Evolutionary conservation across 192 early-diverging fungal genomes (phyloP), one percentile per base, ranked within the genome.

Genomic region (Coemansia pectinata): DNA sequence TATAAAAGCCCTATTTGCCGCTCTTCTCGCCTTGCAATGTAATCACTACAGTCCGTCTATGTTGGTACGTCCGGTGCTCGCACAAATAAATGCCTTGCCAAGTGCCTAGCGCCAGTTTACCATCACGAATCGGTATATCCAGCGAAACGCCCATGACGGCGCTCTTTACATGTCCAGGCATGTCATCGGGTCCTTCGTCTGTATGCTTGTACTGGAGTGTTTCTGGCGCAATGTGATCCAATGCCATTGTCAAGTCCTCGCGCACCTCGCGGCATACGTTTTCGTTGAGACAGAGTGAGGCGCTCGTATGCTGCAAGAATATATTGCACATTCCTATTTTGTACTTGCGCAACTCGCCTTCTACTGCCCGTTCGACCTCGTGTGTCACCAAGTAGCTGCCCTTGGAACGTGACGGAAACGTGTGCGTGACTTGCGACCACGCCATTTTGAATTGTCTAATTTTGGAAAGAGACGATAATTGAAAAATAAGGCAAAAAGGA

Each of bases 251-350:
- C 90, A 96, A 91, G 68, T 97, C 96, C 0, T 73, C 79, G 11
- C 94, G 79, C 14, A 95, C 90, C 40, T 87, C 88, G 11, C 87
- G 82, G 76, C 93, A 94, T 31, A 81, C 90, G 69, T 95, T 95
- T 73, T 97, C 96, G 71, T 96, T 96, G 33, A 97, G 65, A 45
- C 91, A 91, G 11, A 97, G 74, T 0, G 95, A 95, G 0, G 95
- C 95, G 15, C 92, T 94, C 0, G 94, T 97, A 69, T 97, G 96
- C 74, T 95, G 92, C 36, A 97, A 81, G 69, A 93, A 94, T n/a
- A 93, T 62, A 74, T 95, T 95, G 69, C 90, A 91, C 88, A 94
- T 88, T 21, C 94, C 94, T 27, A 93, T 69, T 29, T 86, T 85
- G 73, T 87, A 91, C 34, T 90, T 71, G 44, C 67, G 70, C 34